Evolutionary conservation across 208 protist genomes (phyloP).

Genomic region (Leishmania aethiopica): DNA sequence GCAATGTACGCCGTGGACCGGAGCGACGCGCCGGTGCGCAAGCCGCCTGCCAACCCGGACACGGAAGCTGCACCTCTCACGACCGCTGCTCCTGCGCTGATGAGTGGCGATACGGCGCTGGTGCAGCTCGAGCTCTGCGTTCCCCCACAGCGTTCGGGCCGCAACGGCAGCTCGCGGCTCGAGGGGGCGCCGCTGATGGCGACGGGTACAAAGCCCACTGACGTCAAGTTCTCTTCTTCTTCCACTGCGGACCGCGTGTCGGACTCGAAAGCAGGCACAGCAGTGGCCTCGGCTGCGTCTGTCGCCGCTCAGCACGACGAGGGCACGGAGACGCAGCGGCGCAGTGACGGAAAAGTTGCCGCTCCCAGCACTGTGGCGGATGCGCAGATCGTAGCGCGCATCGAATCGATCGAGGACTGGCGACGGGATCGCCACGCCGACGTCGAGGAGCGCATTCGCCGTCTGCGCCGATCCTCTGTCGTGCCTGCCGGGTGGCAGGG

Average conservation of each 20-base stretch:
- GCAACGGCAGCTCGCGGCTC: background rate
- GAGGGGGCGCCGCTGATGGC: background rate
- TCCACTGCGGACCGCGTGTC: background rate
- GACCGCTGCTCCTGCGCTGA: background rate
- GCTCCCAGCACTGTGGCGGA: background rate
- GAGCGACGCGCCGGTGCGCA: background rate
- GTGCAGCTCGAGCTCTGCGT: conserved; percentile 20
- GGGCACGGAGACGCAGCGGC: background rate
- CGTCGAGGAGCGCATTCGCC: conserved; percentile 34
- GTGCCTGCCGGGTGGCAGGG: conserved; percentile 14
- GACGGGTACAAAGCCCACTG: background rate
- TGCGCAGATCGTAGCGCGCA: conserved; percentile 15
- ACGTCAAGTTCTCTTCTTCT: background rate
- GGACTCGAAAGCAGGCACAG: background rate
- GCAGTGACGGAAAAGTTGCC: background rate
- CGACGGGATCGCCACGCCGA: conserved; percentile 26
- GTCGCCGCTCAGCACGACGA: background rate
- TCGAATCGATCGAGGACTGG: conserved; percentile 44
- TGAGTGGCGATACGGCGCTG: background rate
- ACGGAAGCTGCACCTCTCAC: background rate
- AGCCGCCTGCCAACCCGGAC: background rate
- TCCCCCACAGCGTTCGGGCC: background rate
- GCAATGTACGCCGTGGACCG: conserved; percentile 22
- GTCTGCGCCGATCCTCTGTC: conserved; percentile 28
- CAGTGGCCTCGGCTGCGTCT: background rate